Evolutionary conservation across 805 yeast species (phyloP).

Genomic region (Diddensiella caesifluorescens): DNA sequence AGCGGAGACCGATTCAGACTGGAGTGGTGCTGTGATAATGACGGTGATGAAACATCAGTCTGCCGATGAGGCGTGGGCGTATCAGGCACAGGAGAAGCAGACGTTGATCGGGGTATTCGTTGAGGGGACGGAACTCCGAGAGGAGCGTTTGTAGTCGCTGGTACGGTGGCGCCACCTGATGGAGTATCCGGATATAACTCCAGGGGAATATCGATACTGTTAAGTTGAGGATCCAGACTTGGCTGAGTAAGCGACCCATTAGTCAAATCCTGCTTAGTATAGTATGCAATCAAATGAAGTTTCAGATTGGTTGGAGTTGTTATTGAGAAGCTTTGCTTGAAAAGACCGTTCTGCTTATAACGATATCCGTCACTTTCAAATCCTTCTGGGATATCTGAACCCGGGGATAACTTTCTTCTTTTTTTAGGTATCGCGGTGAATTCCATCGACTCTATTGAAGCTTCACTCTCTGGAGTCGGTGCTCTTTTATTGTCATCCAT

Average conservation of each 20-base stretch:
- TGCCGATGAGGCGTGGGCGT: background rate
- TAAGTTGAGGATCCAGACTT: conserved; percentile 38
- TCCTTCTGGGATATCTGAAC: conserved; percentile 2
- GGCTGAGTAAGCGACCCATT: conserved; percentile 37
- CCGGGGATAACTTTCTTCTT: background rate
- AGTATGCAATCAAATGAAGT: conserved; percentile 58
- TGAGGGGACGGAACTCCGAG: conserved; percentile 5
- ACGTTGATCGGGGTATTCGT: background rate
- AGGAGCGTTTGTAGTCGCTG: conserved; percentile 19
- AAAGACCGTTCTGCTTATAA: conserved; percentile 47
- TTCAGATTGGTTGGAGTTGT: conserved; percentile 48
- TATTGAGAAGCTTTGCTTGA: conserved; percentile 60
- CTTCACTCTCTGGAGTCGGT: conserved; percentile 7
- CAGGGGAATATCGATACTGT: conserved; percentile 31
- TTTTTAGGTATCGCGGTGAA: background rate
- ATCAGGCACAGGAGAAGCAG: background rate
- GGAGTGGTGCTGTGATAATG: background rate
- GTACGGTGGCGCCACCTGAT: conserved; percentile 18
- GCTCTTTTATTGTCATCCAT: conserved; percentile 35
- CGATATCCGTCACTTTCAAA: conserved; percentile 30
- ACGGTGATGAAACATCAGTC: background rate
- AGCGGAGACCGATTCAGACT: background rate
- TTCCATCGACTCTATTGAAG: conserved; percentile 1
- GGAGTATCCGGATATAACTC: conserved; percentile 34
- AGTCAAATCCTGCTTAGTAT: conserved; percentile 29